Conservation (phyloP, 495 filamentous ascomycete species). For the Neohortaea acidophila region DNA sequence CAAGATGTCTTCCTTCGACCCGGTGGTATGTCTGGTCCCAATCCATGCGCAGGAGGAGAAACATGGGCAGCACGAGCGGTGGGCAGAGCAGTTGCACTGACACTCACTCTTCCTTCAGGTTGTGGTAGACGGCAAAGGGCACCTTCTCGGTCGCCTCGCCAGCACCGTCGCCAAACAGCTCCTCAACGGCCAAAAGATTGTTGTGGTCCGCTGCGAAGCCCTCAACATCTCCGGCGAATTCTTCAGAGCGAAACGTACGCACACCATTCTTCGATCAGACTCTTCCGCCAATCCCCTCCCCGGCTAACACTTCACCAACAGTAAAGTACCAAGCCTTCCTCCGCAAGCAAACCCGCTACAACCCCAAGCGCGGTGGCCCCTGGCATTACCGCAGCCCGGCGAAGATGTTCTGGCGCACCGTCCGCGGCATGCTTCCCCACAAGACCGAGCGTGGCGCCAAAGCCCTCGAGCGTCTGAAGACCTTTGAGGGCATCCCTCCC, state of each 20-base stretch:
- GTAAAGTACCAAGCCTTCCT: conserved; percentile 99
- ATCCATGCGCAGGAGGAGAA: neutral
- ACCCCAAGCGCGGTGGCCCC: conserved; percentile 95
- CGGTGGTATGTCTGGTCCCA: conserved; percentile 47
- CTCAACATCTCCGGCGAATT: conserved; percentile 99
- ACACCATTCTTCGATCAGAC: conserved; percentile 5
- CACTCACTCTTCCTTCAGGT: too few relatives aligned
- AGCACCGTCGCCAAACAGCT: conserved; percentile 99
- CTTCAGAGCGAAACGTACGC: conserved; percentile 98
- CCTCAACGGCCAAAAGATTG: conserved; percentile 98
- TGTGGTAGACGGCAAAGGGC: conserved; percentile 99
- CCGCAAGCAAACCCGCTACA: conserved; percentile 98
- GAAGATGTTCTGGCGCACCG: conserved; percentile 99
- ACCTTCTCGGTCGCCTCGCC: conserved; percentile 97
- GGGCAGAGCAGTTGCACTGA: neutral
- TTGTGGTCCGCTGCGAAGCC: conserved; percentile 94
- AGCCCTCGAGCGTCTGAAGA: conserved; percentile 93
- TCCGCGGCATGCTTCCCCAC: conserved; percentile 99
- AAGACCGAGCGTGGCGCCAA: conserved; percentile 96
- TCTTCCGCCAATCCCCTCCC: neutral
- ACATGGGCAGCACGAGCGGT: neutral
- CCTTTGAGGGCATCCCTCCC: conserved; percentile 97
- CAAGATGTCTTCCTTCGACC: conserved; percentile 97
- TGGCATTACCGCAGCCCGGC: conserved; percentile 99
- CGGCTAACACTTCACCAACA: conserved; percentile 31